Conservation (phyloP, 169 alveolate species). For the Plasmodium ovale region DNA sequence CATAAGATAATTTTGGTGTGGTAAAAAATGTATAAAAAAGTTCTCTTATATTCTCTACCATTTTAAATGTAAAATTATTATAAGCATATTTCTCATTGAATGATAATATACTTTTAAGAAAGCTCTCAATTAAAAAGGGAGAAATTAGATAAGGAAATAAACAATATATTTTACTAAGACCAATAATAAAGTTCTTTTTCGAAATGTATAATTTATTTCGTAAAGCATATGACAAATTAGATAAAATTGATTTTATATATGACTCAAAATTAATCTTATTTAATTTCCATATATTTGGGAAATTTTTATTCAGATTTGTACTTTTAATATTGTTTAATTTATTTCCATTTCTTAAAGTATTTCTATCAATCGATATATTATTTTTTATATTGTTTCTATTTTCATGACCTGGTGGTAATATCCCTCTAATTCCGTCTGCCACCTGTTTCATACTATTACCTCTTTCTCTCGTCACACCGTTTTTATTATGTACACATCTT, state of each 20-base stretch:
- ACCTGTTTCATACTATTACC: not conserved
- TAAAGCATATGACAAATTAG: slow-evolving; percentile 53
- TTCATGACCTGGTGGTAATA: not conserved
- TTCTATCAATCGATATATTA: slow-evolving; percentile 30
- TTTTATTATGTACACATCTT: not conserved
- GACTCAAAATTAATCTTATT: slow-evolving; percentile 47
- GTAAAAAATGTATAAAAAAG: slow-evolving; percentile 26
- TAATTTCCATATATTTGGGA: slow-evolving; percentile 18
- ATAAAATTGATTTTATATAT: slow-evolving; percentile 37
- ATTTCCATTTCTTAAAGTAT: not conserved
- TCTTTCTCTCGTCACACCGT: not conserved
- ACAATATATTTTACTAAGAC: slow-evolving; percentile 63
- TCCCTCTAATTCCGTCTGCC: not conserved
- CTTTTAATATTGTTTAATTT: not conserved
- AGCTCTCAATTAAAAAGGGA: slow-evolving; percentile 27
- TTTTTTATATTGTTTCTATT: not conserved
- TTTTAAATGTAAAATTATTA: too few relatives aligned
- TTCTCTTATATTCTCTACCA: slow-evolving; percentile 26
- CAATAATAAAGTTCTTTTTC: slow-evolving; percentile 44
- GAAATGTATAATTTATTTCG: slow-evolving; percentile 25
- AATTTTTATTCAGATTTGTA: slow-evolving; percentile 9
- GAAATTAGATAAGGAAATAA: slow-evolving; percentile 56
- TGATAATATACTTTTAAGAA: slow-evolving; percentile 28
- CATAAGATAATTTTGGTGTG: slow-evolving; percentile 19
- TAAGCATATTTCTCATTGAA: not conserved